Evolutionary conservation across 306 rosid genomes (phyloP), one percentile per base, ranked within the genome.

Genomic region (Acacia acuminata): DNA sequence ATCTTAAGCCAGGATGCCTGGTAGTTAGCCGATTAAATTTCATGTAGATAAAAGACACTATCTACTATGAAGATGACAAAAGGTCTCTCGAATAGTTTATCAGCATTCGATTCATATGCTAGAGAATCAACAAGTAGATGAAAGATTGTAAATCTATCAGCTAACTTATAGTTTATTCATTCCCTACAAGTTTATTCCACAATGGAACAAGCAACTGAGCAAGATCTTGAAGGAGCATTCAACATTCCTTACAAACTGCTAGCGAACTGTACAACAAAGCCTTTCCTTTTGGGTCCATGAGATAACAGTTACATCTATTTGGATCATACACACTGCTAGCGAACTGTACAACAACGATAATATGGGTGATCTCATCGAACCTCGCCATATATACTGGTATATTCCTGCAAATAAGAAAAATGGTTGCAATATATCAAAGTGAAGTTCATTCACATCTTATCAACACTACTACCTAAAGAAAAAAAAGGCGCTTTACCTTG

Each of bases 361-460:
- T 58, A 55, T 27, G 56, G 80, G 82, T 79, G 63, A 60, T 69
- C 79, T 55, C 48, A 86, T 88, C 83, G 81, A 51, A 89, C 74
- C 77, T 91, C 87, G 10, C 94, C 94, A 84, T 89, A 87, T 84
- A 86, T 91, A 64, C 81, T 85, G 40, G 86, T 87, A 81, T 91
- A 91, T 61, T 87, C 94, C 94, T 91, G 94, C 88, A 87, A 71
- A 78, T 68, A 78, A 84, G 82, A 84, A 44, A 77, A 8, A 67
- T 25, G 50, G 36, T 24, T 14, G 87, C 84, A 75, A 87, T 77
- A 79, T 45, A 68, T 10, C 17, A 44, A 43, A 45, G 32, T 38
- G 73, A 20, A 4, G 70, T 56, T 48, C 47, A 69, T 25, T n/a
- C 30, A 75, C 38, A 71, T 40, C 77, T 61, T 13, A 78, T 70